phyloP scores from a whole-genome alignment of 805 yeast species.

The Ogataea paradorogensis region DNA sequence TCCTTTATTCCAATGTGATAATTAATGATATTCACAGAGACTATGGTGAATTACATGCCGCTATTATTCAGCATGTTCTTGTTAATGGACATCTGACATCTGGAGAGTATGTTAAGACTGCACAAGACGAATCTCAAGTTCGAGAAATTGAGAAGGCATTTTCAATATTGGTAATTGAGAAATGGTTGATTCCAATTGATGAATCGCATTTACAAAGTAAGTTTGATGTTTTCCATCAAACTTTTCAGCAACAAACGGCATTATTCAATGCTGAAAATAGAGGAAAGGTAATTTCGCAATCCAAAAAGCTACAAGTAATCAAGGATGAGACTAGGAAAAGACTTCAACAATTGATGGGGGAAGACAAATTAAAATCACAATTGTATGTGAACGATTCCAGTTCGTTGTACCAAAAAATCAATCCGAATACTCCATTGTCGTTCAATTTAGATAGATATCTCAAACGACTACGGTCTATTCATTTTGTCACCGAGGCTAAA shows the following conservation, averaged over 20 bases:
- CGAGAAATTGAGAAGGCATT: slow-evolving; percentile 38
- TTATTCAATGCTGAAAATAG: slow-evolving; percentile 30
- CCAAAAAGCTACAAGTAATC: slow-evolving; percentile 58
- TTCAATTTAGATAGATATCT: slow-evolving; percentile 66
- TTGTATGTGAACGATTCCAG: slow-evolving; percentile 11
- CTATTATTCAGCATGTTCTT: slow-evolving; percentile 66
- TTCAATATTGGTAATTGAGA: slow-evolving; percentile 44
- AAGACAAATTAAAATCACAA: slow-evolving; percentile 13
- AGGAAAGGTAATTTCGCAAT: slow-evolving; percentile 43
- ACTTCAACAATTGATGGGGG: slow-evolving; percentile 14
- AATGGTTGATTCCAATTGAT: slow-evolving; percentile 49
- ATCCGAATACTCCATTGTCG: slow-evolving; percentile 49
- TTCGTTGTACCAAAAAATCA: slow-evolving; percentile 38
- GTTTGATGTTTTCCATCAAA: slow-evolving; percentile 31
- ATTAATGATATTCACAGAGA: slow-evolving; percentile 49
- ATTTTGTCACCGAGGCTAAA: slow-evolving; percentile 58
- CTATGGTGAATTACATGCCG: slow-evolving; percentile 44
- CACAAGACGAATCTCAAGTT: slow-evolving; percentile 23
- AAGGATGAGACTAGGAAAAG: slow-evolving; percentile 49
- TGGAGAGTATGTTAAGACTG: slow-evolving; percentile 44
- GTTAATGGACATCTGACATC: slow-evolving; percentile 64
- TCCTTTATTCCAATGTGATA: slow-evolving; percentile 78
- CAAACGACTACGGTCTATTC: slow-evolving; percentile 61
- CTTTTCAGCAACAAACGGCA: slow-evolving; percentile 39
- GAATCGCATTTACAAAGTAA: slow-evolving; percentile 30